These are phyloP conservation scores for Megacollybia marginata DNA, from an alignment of 768 basidiomycete species.

Conservation along the genomic window DNA sequence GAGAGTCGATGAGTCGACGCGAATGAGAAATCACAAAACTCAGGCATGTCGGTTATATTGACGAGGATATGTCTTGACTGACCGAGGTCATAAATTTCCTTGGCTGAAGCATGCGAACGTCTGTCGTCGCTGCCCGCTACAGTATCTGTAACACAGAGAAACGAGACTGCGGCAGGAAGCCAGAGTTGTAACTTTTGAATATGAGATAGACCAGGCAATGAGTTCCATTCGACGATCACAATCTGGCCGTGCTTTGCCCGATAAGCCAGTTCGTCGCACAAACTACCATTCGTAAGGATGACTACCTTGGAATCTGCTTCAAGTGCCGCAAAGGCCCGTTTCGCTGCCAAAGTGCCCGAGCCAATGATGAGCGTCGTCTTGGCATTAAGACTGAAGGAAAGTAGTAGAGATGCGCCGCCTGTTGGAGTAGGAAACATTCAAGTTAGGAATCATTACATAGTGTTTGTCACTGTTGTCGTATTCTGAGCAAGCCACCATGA, in stretches of 20 bases:
- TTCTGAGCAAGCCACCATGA: slow-evolving; percentile 24
- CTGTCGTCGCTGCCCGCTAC: slow-evolving; percentile 25
- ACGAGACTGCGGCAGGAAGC: slow-evolving; percentile 20
- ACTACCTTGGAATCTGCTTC: slow-evolving; percentile 73
- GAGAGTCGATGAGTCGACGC: slow-evolving; percentile 78
- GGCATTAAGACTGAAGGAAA: slow-evolving; percentile 58
- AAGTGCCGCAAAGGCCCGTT: slow-evolving; percentile 74
- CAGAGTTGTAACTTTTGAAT: slow-evolving; percentile 39
- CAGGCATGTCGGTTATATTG: slow-evolving; percentile 83
- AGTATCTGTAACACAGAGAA: slow-evolving; percentile 84
- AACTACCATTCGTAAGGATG: slow-evolving; percentile 48
- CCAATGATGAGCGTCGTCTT: slow-evolving; percentile 59
- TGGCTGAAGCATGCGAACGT: slow-evolving; percentile 48
- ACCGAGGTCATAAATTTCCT: slow-evolving; percentile 49
- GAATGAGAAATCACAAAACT: slow-evolving; percentile 86
- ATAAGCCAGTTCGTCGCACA: slow-evolving; percentile 68
- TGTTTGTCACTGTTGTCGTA: no score
- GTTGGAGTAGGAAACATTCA: slow-evolving; percentile 5
- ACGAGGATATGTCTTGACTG: slow-evolving; percentile 56
- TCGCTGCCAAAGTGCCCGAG: slow-evolving; percentile 70
- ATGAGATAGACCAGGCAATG: slow-evolving; percentile 30
- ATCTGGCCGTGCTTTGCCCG: slow-evolving; percentile 51
- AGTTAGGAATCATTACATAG: no score
- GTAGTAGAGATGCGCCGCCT: slow-evolving; percentile 67
- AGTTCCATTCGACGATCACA: slow-evolving; percentile 47